These are phyloP conservation scores for Pulveroboletus sp. DNA, from an alignment of 768 basidiomycete species.

Conservation along the genomic window DNA sequence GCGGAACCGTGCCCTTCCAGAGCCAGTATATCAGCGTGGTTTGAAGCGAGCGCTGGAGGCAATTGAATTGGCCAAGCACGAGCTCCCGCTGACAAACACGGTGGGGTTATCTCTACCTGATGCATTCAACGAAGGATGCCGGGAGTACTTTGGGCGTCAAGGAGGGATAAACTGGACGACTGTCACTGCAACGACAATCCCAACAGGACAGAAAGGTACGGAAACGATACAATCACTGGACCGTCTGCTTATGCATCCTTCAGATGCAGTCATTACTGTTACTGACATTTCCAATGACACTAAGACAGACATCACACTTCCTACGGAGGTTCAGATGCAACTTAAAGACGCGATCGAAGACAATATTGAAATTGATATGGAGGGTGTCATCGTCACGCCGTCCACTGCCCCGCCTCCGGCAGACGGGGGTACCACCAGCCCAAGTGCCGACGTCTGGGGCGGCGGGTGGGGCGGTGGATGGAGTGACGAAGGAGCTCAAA, in stretches of 20 bases:
- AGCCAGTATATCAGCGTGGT: conserved; percentile 41
- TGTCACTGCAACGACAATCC: conserved; percentile 5
- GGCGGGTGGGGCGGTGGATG: conserved; percentile 12
- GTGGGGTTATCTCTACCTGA: conserved; percentile 41
- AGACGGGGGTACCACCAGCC: not conserved
- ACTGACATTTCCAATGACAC: conserved; percentile 15
- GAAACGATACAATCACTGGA: not conserved
- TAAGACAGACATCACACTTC: conserved; percentile 17
- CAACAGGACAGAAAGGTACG: conserved; percentile 9
- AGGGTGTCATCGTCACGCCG: conserved; percentile 8
- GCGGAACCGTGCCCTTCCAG: conserved; percentile 50
- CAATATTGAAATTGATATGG: conserved; percentile 23
- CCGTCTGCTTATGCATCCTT: conserved; percentile 4
- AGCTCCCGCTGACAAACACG: conserved; percentile 41
- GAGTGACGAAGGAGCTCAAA: conserved; percentile 6
- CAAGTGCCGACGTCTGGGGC: conserved; percentile 3
- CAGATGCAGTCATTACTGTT: conserved; percentile 17
- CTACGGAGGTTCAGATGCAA: conserved; percentile 19
- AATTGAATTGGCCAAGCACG: conserved; percentile 36
- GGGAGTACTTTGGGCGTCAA: conserved; percentile 46
- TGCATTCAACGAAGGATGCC: conserved; percentile 46
- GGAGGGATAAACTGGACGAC: conserved; percentile 36
- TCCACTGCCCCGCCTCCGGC: not conserved
- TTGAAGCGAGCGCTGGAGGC: conserved; percentile 46
- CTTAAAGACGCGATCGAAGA: conserved; percentile 30